A percentile compares a stretch with the other conserved stretches of the same genome.
Conservation (phyloP, 768 basidiomycete species). For the Rhodotorula taiwanensis region DNA sequence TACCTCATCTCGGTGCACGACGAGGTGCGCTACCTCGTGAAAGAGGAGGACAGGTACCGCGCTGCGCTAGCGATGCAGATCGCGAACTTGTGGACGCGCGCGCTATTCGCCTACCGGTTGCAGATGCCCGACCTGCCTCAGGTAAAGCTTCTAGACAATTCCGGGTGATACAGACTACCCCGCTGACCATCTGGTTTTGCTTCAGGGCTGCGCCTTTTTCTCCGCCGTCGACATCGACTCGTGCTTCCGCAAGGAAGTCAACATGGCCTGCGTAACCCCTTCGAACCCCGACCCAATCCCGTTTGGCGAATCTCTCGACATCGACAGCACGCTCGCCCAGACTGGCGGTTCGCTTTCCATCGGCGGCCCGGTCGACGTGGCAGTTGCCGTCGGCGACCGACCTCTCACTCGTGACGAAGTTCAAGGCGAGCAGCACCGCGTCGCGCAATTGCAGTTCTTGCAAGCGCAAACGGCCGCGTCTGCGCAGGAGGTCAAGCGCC, state of each 20-base stretch:
- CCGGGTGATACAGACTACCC: too few relatives aligned
- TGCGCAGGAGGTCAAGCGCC: slow-evolving; percentile 62
- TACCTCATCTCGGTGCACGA: slow-evolving; percentile 97
- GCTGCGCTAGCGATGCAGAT: slow-evolving; percentile 86
- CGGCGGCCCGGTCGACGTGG: slow-evolving; percentile 49
- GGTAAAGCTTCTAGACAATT: slow-evolving; percentile 48
- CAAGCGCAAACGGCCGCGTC: slow-evolving; percentile 69
- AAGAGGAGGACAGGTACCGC: slow-evolving; percentile 82
- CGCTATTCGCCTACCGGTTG: slow-evolving; percentile 80
- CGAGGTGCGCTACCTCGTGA: slow-evolving; percentile 87
- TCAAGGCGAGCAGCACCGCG: slow-evolving; percentile 56
- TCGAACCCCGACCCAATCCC: slow-evolving; percentile 76
- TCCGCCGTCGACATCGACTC: slow-evolving; percentile 89
- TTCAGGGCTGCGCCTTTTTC: slow-evolving; percentile 68
- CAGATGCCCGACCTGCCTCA: slow-evolving; percentile 95
- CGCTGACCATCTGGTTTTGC: neutral
- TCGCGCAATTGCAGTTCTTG: slow-evolving; percentile 63
- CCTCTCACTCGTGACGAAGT: slow-evolving; percentile 49
- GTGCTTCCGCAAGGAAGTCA: slow-evolving; percentile 88
- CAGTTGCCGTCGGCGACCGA: slow-evolving; percentile 2
- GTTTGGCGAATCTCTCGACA: slow-evolving; percentile 78
- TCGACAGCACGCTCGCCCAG: slow-evolving; percentile 43
- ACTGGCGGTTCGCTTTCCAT: slow-evolving; percentile 40
- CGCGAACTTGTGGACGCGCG: slow-evolving; percentile 90
- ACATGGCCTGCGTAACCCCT: slow-evolving; percentile 91